Evolutionary conservation across 805 yeast species (phyloP), one percentile per base, ranked within the genome.

Genomic region (Starmerella apicola): DNA sequence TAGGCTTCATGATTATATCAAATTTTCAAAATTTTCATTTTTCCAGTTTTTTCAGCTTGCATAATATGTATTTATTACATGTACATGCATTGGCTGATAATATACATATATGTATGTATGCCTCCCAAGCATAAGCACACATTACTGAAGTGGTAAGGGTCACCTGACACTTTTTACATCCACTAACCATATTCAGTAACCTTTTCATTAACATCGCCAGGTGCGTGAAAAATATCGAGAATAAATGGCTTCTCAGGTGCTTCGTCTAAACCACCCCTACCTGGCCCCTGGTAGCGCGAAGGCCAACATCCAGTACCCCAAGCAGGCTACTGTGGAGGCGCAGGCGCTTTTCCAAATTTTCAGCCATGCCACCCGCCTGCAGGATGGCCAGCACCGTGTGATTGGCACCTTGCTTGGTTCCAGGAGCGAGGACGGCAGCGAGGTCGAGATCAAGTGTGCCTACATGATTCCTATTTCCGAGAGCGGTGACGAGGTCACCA

Each of bases 401-500:
- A 76, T 84, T 51, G 95, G 95, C 45, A 81, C 94, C 12, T 68
- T 84, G 44, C 65, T 84, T 34, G 95, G 95, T 25, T 62, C 70
- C 35, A 71, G 94, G 58, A 78, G 86, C 20, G 94, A 83, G 45
- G 94, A 83, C 57, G 93, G 93, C 12, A 63, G 72, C 15, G 79
- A 72, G 52, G 68, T 81, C 33, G 88, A 78, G 52, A 65, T 84
- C 52, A 71, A 74, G 56, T 81, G 75, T 46, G 80, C 84, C 16
- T 84, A 78, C 60, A 70, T 82, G 58, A 91, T 84, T 42, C 91
- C 94, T 33, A 39, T 45, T 20, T 66, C 65, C 36, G 93, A 81
- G 57, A 70, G 70, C 36, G 82, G 76, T 30, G 91, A 80, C 45
- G 78, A 82, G 49, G 73, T 84, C 46, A 71, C 78, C 43, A 76